A percentile compares a stretch with the other conserved stretches of the same genome.
Evolutionary conservation across 306 rosid species (phyloP).

Genomic region (Fragaria ananassa): DNA sequence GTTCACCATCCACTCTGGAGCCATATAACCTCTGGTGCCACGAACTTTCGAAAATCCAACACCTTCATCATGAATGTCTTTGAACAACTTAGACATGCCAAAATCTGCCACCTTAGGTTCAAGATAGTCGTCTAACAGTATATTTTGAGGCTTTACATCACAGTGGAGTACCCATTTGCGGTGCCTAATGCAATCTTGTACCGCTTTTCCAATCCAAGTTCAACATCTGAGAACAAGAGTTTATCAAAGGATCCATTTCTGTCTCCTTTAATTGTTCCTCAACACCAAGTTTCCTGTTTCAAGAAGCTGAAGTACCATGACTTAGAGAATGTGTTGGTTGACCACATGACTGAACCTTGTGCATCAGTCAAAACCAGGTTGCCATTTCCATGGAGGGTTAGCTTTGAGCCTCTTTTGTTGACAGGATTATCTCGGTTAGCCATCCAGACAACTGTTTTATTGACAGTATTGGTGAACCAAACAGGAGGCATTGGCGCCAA

Average conservation of each 20-base stretch:
- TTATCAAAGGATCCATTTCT: too few relatives aligned
- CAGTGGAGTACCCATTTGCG: constrained; percentile 18
- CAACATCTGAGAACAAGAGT: too few relatives aligned
- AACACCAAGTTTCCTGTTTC: constrained; percentile 24
- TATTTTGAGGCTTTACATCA: constrained; percentile 47
- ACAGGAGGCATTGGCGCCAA: constrained; percentile 19
- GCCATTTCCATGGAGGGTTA: constrained; percentile 16
- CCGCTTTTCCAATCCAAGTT: too few relatives aligned
- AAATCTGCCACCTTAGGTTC: constrained; percentile 42
- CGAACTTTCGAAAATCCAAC: constrained; percentile 30
- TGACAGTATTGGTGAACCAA: constrained; percentile 20
- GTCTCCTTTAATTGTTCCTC: background rate
- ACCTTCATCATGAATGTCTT: constrained; percentile 20
- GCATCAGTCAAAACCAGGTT: constrained; percentile 24
- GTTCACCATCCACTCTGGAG: constrained; percentile 49
- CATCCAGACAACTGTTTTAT: constrained; percentile 25
- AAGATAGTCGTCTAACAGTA: constrained; percentile 24
- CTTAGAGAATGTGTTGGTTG: constrained; percentile 12
- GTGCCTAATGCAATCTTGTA: too few relatives aligned
- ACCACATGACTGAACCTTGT: constrained; percentile 16
- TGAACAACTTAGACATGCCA: constrained; percentile 42
- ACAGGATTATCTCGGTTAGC: constrained; percentile 21
- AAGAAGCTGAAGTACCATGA: constrained; percentile 16
- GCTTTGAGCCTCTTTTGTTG: background rate
- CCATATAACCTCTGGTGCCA: constrained; percentile 45